These are phyloP conservation scores for Venturia aucupariae DNA, from an alignment of 2,329 filamentous ascomycete species.

Conservation along the genomic window DNA sequence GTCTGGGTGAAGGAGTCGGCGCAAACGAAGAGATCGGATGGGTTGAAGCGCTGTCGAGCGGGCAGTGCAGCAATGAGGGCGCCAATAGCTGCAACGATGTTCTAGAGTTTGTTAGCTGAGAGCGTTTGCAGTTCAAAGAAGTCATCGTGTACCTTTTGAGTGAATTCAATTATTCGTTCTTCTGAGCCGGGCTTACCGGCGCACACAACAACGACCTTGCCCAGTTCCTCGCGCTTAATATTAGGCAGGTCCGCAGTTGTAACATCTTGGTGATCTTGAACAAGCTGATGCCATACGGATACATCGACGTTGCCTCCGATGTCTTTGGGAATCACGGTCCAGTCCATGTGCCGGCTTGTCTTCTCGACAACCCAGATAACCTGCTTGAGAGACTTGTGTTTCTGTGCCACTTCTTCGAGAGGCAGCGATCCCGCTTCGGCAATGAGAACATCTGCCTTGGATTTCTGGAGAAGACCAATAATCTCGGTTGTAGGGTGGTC, in stretches of 20 bases:
- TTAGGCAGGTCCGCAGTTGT: conserved; percentile 41
- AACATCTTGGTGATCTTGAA: conserved; percentile 57
- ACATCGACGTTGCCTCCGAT: conserved; percentile 68
- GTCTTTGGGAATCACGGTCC: conserved; percentile 77
- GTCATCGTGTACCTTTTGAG: conserved; percentile 45
- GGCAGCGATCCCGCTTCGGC: conserved; percentile 82
- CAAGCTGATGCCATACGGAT: conserved; percentile 85
- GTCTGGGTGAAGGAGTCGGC: conserved; percentile 72
- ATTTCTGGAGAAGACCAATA: conserved; percentile 61
- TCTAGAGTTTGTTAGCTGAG: conserved; percentile 34
- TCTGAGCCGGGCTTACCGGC: conserved; percentile 37
- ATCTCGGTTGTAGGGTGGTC: conserved; percentile 62
- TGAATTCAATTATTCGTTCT: conserved; percentile 72
- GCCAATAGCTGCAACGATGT: conserved; percentile 79
- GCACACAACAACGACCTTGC: conserved; percentile 56
- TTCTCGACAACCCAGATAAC: conserved; percentile 90
- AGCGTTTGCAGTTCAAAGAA: conserved; percentile 11
- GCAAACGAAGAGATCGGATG: conserved; percentile 74
- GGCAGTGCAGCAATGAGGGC: conserved; percentile 70
- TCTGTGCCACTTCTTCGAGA: conserved; percentile 60
- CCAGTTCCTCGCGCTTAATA: conserved; percentile 52
- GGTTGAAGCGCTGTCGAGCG: conserved; percentile 59
- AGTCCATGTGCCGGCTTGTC: conserved; percentile 87
- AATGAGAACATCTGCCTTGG: conserved; percentile 71
- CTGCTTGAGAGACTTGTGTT: conserved; percentile 60